These are phyloP conservation scores for Adansonia madagascariensis DNA, from an alignment of 441 rosid genomes.

Conservation along the genomic window DNA sequence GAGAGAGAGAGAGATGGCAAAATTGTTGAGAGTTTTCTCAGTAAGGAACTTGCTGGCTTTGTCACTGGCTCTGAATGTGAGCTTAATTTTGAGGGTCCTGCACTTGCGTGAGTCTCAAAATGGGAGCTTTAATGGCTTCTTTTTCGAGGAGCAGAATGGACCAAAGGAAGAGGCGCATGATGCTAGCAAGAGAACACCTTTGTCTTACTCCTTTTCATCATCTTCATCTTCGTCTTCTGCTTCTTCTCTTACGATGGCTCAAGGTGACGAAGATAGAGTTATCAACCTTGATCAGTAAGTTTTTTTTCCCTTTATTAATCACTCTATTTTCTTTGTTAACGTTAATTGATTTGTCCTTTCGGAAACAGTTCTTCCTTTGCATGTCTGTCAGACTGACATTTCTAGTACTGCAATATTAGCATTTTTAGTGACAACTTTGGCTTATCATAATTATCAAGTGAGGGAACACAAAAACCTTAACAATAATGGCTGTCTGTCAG, in stretches of 20 bases:
- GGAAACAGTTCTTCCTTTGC: background rate
- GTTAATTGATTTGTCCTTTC: background rate
- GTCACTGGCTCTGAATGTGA: slow-evolving; percentile 69
- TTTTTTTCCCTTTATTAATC: background rate
- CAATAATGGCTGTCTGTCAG: background rate
- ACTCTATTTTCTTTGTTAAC: background rate
- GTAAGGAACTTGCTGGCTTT: slow-evolving; percentile 58
- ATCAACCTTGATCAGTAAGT: slow-evolving; percentile 82
- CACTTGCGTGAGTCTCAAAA: slow-evolving; percentile 32
- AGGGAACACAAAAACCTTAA: too few relatives aligned
- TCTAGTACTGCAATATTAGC: background rate
- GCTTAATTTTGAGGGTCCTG: slow-evolving; percentile 53
- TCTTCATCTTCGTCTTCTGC: slow-evolving; percentile 12
- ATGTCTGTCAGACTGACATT: background rate
- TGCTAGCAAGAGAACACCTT: slow-evolving; percentile 18
- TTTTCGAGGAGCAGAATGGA: slow-evolving; percentile 7
- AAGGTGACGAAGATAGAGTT: slow-evolving; percentile 45
- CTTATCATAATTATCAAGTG: background rate
- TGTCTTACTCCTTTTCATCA: slow-evolving; percentile 27
- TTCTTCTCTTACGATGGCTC: slow-evolving; percentile 31
- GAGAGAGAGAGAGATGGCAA: slow-evolving; percentile 46
- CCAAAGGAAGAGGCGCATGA: slow-evolving; percentile 17
- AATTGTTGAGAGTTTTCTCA: slow-evolving; percentile 44
- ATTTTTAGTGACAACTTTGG: background rate
- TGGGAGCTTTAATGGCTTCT: slow-evolving; percentile 20